Base-by-base conservation (phyloP, 2,329 filamentous ascomycete genomes). In the Exophiala alcalophila region DNA sequence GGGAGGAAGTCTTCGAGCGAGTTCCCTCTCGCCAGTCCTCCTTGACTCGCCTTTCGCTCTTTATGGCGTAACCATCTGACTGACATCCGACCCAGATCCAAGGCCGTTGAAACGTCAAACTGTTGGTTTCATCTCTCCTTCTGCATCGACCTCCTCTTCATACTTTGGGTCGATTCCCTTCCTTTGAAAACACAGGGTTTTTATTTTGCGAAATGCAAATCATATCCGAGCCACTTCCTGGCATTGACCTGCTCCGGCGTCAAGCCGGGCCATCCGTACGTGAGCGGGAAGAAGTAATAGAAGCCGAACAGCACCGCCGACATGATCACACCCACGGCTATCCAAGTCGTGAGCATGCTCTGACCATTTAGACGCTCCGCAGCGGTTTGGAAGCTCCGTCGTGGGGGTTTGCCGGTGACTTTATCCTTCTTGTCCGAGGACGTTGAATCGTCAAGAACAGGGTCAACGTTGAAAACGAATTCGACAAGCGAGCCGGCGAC, bases 181-280 rank as follows among this genome's bases (percentile, higher is more conserved):
- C 28, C 2, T 31, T 8, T 18, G 15, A 8, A 18, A 29, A 9
- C 3, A 32, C 11, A 24, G 11, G 10, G 29, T 25, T 32, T 49
- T 71, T 84, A 98, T 79, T 98, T 98, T 47, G 92, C 92, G 72
- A 98, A 98, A 71, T 98, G 92, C 63, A 98, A 76, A 65, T 98
- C 92, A 64, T 97, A 98, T 53, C 86, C 86, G 54, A 98, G 75
- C 91, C 91, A 97, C 74, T 96, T 96, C 65, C 92, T 82, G 51
- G 83, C 77, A 51, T 84, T 69, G 20, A 98, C 85, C 28, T 57
- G 41, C 9, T 83, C 79, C 12, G 94, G 83, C 42, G 74, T 79
- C 59, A 98, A 75, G 23, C 91, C 91, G 4, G 92, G 92, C 63
- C 86, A 90, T 40, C 92, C 92, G 64, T 98, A 98, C 1, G 92